Percentiles rank a stretch among this genome's conserved stretches.
Evolutionary conservation across 2,329 filamentous ascomycete species (phyloP).

Genomic region (Exutisphaerella laricina): DNA sequence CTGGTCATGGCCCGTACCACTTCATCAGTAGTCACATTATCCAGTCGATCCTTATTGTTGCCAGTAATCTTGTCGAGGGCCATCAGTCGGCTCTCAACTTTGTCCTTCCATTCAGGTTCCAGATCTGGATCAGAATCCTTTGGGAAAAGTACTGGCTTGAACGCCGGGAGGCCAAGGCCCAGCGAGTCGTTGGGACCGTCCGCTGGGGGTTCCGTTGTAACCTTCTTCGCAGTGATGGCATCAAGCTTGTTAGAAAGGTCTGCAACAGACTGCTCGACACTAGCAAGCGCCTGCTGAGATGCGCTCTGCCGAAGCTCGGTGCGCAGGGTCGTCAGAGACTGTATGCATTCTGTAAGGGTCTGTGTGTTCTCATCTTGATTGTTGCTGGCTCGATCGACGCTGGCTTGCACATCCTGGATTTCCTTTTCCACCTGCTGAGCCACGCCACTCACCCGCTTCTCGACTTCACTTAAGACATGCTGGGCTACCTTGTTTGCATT

Average conservation of each 20-base stretch:
- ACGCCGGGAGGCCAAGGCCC: neutral
- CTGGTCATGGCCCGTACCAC: conserved; percentile 4
- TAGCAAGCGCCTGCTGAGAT: neutral
- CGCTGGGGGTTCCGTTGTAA: neutral
- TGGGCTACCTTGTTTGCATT: too few species aligned
- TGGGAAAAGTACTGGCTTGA: neutral
- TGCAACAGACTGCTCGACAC: neutral
- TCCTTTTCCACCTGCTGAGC: neutral
- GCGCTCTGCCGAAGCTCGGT: neutral
- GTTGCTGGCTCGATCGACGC: neutral
- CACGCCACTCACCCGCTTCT: neutral
- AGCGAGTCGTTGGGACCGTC: conserved; percentile 1
- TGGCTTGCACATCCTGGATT: neutral
- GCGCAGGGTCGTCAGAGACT: neutral
- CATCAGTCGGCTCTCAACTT: neutral
- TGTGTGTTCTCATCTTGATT: neutral
- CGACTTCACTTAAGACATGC: too few species aligned
- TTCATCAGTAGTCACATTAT: conserved; percentile 11
- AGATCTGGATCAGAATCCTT: neutral
- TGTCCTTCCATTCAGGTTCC: neutral
- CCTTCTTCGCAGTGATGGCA: neutral
- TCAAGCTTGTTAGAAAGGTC: neutral
- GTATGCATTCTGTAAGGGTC: neutral
- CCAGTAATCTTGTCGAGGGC: neutral
- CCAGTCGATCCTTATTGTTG: neutral